A percentile compares a stretch with the other conserved stretches of the same genome.
Conservation (phyloP, 108 stramenopile genomes). For the Cafeteria roenbergensis region DNA sequence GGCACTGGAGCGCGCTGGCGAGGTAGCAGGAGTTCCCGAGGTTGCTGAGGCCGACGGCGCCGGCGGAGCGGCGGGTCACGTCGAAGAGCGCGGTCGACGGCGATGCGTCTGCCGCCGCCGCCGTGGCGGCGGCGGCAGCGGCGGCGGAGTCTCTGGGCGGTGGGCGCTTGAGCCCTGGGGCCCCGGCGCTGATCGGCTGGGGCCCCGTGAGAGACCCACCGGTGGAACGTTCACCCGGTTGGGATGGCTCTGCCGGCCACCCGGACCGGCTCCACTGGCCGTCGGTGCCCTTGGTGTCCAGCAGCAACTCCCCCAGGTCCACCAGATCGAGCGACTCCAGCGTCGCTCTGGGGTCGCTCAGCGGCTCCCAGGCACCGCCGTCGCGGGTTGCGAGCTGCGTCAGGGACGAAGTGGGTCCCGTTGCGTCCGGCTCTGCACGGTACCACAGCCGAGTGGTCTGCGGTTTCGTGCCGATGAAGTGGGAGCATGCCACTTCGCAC, state of each 20-base stretch:
- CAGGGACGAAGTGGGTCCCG: too few species aligned
- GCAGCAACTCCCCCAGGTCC: background rate
- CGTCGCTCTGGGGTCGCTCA: background rate
- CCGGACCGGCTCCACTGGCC: constrained; percentile 4
- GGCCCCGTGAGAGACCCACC: background rate
- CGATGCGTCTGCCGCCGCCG: background rate
- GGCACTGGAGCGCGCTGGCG: constrained; percentile 77
- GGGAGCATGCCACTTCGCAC: too few species aligned
- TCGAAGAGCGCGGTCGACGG: background rate
- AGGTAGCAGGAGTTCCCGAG: constrained; percentile 94
- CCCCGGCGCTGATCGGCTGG: background rate
- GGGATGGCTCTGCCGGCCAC: constrained; percentile 3
- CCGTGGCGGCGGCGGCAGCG: background rate
- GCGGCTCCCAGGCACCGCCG: too few species aligned
- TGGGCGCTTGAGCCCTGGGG: background rate
- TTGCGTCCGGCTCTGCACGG: too few species aligned
- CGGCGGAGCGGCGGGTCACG: constrained; percentile 19
- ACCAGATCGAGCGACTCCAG: constrained; percentile 6
- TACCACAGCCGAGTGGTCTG: too few species aligned
- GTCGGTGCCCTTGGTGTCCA: constrained; percentile 4
- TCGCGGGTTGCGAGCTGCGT: too few species aligned
- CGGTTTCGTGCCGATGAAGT: too few species aligned
- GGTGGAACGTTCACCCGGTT: background rate
- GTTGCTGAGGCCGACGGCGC: constrained; percentile 79
- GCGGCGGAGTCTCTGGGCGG: too few species aligned